Evolutionary conservation across 805 yeast species (phyloP), one percentile per base, ranked within the genome.

Genomic region (Candida tibetensis): DNA sequence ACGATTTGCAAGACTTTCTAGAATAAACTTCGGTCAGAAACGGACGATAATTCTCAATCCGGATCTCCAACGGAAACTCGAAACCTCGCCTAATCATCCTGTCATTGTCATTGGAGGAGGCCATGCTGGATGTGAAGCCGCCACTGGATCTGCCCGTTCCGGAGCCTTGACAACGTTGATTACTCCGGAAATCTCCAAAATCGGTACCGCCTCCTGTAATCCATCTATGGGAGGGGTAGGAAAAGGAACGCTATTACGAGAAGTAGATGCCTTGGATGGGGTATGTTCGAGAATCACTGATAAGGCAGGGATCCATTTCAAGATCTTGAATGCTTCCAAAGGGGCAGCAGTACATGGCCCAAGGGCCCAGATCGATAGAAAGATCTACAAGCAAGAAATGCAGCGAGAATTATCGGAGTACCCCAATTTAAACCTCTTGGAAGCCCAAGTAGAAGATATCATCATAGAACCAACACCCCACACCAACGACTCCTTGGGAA

Each of bases 311-410:
- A 85, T 90, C 21, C 96, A 90, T 58, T 93, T 82, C 62, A 88
- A 87, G 53, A 81, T 87, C 44, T 69, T 93, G 45, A 93, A 93
- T 58, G 72, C 82, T 32, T 83, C 95, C 1, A 77, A 88, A 47
- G 99, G 99, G 2, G 85, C 95, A 0, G 99, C 99, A 0, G 98
- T 91, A 2, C 95, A 97, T 87, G 98, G 99, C 0, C 97, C 96
- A 5, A 66, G 99, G 42, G 96, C 96, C 1, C 99, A 93, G 63
- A 91, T 93, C 21, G 99, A 93, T 60, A 69, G 99, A 46, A 67
- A 77, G 31, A 71, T 91, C 2, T 93, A 93, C 57, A 64, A 83
- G 49, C 53, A 58, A 12, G 89, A 85, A 52, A 89, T 93, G 97
- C 95, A 86, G 54, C 51, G 61, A 2, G 81, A 71, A 40, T 67